Evolutionary conservation across 2,329 filamentous ascomycete species (phyloP), one percentile per base, ranked within the genome.

Genomic region (Dendryphion nanum): DNA sequence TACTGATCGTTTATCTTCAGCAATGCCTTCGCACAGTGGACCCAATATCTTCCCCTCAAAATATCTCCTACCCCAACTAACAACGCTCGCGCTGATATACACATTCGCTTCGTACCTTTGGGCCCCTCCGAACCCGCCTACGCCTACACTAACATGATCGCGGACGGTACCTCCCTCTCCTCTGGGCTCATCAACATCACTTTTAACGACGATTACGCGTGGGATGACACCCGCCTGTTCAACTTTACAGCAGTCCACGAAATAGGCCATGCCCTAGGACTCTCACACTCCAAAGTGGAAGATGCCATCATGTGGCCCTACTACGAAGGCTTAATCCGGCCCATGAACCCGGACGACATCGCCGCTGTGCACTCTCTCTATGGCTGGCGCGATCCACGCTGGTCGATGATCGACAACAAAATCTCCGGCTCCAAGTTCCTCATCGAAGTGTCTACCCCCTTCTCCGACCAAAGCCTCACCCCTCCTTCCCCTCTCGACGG

Each of bases 281-380:
- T 61, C 14, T 53, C 48, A 18, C 57, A 61, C 31, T 56, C 50
- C 21, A 53, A 46, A 28, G 50, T 61, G n/a, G 50, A 58, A 36
- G 28, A 48, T 6, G 53, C 57, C 1, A 38, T 59, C 37, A 61
- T 61, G 57, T 61, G 54, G 37, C 50, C 54, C 6, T 57, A 54
- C 38, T 60, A 44, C 41, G 51, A 51, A 10, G 54, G 52, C 15
- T 37, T 40, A 4, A 51, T 55, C 14, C 44, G 48, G 4, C 46
- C 46, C 2, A 26, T 59, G 14, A 51, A 59, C 21, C 38, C 57
- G 0, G 57, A 61, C 32, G 57, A 61, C 34, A 45, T 53, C 32
- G 57, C 53, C 18, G 57, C 52, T 10, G 44, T 55, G n/a, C 54
- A 61, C 33, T 44, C 18, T 7, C 34, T 57, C 5, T 59, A 61